Conservation (phyloP, 2,329 filamentous ascomycete species). For the Phialophora chinensis region DNA sequence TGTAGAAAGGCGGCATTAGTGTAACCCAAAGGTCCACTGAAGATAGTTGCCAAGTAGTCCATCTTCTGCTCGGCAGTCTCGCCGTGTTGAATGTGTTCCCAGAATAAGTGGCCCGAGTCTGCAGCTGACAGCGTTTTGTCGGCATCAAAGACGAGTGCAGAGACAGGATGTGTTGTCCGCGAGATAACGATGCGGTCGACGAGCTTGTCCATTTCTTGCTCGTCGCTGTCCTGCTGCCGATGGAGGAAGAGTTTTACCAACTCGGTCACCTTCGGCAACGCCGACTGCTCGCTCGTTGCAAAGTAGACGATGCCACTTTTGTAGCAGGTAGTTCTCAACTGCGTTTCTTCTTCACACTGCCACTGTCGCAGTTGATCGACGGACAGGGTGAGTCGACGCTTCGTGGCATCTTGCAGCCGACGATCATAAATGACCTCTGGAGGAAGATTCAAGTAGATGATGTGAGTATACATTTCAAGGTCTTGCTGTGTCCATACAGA, state of each 20-base stretch:
- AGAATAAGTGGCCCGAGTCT: constrained; percentile 8
- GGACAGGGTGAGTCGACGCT: background rate
- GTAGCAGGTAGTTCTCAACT: constrained; percentile 2
- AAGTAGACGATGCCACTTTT: constrained; percentile 3
- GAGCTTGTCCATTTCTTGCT: background rate
- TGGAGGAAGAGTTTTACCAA: background rate
- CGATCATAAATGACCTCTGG: background rate
- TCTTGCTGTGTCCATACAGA: constrained; percentile 14
- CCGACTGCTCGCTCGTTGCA: background rate
- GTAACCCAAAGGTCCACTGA: constrained; percentile 2
- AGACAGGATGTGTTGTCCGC: background rate
- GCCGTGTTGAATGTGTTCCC: background rate
- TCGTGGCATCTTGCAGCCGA: background rate
- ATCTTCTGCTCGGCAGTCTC: background rate
- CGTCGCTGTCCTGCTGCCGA: background rate
- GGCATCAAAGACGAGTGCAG: constrained; percentile 7
- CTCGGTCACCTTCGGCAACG: background rate
- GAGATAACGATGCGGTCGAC: background rate
- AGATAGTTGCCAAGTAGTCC: background rate
- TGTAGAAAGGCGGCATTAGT: constrained; percentile 6
- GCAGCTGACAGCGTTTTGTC: constrained; percentile 10
- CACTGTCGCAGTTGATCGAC: constrained; percentile 6
- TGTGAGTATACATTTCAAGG: background rate
- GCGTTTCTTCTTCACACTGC: background rate
- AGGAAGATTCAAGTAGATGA: background rate